Base-by-base conservation (phyloP, 2,329 filamentous ascomycete species). In the Lecanosticta acicola region DNA sequence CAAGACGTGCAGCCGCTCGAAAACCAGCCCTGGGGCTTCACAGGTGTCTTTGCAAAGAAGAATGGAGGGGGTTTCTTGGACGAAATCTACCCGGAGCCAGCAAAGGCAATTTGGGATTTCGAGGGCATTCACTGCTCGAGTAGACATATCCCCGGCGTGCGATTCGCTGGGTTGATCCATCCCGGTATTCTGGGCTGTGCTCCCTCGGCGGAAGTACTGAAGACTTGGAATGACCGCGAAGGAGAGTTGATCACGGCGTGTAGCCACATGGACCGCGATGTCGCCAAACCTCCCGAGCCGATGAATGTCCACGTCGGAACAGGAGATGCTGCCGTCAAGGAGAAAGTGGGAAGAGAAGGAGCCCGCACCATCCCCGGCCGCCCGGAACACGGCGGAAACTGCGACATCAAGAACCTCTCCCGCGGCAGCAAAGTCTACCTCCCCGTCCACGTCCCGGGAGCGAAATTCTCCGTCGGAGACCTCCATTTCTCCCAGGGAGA, bases 141-240 rank as follows among this genome's bases (percentile, higher is more conserved):
- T 4, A 80, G 89, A 13, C 90, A 96, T 65, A 87, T 93, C 50
- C 87, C 87, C 0, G 84, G 85, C 51, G 89, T 95, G 34, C 84
- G 87, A 34, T 95, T 95, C 63, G 81, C 89, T 0, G 62, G 90
- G 0, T 75, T 95, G 24, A 94, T 95, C 62, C 90, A 95, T 64
- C 90, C 90, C 0, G 90, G 90, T 3, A 95, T 96, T 54, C 72
- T 96, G 8, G 90, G 90, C 14, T 94, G 88, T 61, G 90, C 90
- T 0, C 90, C 90, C 0, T 91, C 86, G 0, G 71, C 80, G 2
- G 82, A 87, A 56, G 72, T 96, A 13, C 78, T 95, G 9, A 79
- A 78, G 0, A 82, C 80, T 42, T 95, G 90, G 90, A 95, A 94
- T 62, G 75, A 72, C 48, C 85, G 90, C 26, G 90, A 96, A 66